These are phyloP conservation scores for Aspergillus neotritici DNA, from an alignment of 2,329 filamentous ascomycete species.

Conservation along the genomic window DNA sequence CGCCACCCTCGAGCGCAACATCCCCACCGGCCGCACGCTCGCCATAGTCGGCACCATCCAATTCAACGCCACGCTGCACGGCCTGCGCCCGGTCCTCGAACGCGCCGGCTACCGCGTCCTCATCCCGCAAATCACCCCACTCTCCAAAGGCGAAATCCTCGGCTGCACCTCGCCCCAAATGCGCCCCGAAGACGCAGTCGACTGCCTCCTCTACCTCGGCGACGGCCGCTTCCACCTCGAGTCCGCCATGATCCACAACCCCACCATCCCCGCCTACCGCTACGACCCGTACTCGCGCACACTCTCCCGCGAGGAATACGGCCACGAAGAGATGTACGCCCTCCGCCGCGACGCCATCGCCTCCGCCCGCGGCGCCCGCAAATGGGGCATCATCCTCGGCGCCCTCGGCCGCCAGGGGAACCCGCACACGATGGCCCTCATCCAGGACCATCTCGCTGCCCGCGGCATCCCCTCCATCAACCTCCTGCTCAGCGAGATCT, in stretches of 20 bases:
- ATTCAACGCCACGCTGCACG: conserved; percentile 95
- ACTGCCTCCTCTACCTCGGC: conserved; percentile 81
- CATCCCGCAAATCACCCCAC: conserved; percentile 84
- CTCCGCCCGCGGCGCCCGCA: conserved; percentile 68
- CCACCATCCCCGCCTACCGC: conserved; percentile 79
- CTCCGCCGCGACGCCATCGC: conserved; percentile 71
- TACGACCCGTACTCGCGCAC: conserved; percentile 95
- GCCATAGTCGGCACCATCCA: conserved; percentile 96
- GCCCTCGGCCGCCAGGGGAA: conserved; percentile 92
- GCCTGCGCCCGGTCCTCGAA: conserved; percentile 69
- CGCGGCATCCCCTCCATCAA: conserved; percentile 77
- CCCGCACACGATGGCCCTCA: conserved; percentile 80
- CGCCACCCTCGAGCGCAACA: conserved; percentile 82
- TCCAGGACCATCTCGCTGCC: conserved; percentile 68
- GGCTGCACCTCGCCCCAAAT: conserved; percentile 84
- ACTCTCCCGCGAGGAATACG: conserved; percentile 85
- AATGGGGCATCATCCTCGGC: conserved; percentile 93
- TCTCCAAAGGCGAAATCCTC: conserved; percentile 92
- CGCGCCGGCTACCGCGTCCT: conserved; percentile 77
- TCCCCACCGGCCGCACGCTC: conserved; percentile 75
- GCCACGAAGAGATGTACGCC: conserved; percentile 82
- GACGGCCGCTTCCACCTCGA: conserved; percentile 95
- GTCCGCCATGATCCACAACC: conserved; percentile 99
- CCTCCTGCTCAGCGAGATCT: conserved; percentile 86
- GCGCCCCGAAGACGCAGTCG: conserved; percentile 56